Percentiles rank a stretch among this genome's conserved stretches.
Evolutionary conservation across 2,329 filamentous ascomycete species (phyloP).

Genomic region (Cordyceps tenuipes): DNA sequence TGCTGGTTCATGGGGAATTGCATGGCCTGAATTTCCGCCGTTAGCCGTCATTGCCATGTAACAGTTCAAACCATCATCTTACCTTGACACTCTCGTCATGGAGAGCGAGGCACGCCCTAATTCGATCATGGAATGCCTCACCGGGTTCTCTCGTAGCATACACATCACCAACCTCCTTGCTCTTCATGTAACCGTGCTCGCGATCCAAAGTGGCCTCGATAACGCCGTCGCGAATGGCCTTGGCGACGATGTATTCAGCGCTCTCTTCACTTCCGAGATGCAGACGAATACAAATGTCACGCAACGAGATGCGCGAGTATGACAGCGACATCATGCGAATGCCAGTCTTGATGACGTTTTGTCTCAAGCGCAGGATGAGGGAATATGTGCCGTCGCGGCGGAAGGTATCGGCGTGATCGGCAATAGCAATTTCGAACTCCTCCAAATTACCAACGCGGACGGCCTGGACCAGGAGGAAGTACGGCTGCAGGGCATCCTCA

Average conservation of each 20-base stretch:
- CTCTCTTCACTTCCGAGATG: constrained; percentile 94
- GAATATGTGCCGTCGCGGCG: constrained; percentile 92
- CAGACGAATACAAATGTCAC: constrained; percentile 93
- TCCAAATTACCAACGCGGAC: constrained; percentile 94
- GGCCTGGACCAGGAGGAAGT: constrained; percentile 88
- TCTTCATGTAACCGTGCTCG: constrained; percentile 96
- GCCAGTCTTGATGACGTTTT: constrained; percentile 99
- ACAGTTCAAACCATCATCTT: constrained; percentile 21
- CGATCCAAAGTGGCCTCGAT: constrained; percentile 93
- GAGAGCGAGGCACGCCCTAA: constrained; percentile 79
- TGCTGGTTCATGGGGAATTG: constrained; percentile 99
- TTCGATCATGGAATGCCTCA: constrained; percentile 96
- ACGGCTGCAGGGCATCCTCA: constrained; percentile 82
- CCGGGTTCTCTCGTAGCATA: constrained; percentile 93
- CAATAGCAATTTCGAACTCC: constrained; percentile 82
- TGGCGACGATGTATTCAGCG: constrained; percentile 97
- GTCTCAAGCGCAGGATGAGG: constrained; percentile 83
- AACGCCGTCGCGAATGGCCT: constrained; percentile 94
- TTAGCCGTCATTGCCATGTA: too few species aligned
- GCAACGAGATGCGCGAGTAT: constrained; percentile 92
- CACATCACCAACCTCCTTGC: constrained; percentile 90
- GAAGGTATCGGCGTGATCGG: constrained; percentile 74
- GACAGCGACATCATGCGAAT: constrained; percentile 99
- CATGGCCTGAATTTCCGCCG: constrained; percentile 61
- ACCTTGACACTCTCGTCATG: constrained; percentile 99